Conservation (phyloP, 148 eudicot species). For the Mesembryanthemum crystallinum region DNA sequence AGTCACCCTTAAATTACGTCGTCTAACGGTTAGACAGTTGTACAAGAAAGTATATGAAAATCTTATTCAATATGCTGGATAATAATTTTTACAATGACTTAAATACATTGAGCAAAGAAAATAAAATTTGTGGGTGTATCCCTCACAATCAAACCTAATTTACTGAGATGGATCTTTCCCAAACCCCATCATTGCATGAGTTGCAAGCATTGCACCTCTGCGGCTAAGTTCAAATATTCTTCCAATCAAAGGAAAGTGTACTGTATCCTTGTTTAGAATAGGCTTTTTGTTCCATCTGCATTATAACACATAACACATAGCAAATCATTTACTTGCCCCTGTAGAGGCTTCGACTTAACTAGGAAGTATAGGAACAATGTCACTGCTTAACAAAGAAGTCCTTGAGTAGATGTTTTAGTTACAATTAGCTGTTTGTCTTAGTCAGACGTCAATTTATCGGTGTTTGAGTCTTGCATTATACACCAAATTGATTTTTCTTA, state of each 20-base stretch:
- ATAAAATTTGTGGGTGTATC: not conserved
- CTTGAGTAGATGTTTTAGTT: no score
- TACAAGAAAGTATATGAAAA: no score
- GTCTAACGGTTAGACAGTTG: no score
- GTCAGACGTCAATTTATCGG: no score
- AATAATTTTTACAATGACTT: no score
- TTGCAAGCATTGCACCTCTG: slow-evolving; percentile 70
- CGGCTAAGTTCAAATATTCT: slow-evolving; percentile 47
- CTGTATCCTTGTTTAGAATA: slow-evolving; percentile 53
- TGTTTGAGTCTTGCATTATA: no score
- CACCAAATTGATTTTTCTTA: no score
- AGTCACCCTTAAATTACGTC: no score
- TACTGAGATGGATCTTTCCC: slow-evolving; percentile 63
- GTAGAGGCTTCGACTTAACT: not conserved
- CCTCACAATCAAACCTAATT: not conserved
- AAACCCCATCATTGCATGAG: slow-evolving; percentile 77
- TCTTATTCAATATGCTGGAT: no score
- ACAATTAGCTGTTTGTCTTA: no score
- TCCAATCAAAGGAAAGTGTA: slow-evolving; percentile 50
- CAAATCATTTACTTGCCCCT: not conserved
- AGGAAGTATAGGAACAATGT: not conserved
- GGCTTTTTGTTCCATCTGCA: slow-evolving; percentile 88
- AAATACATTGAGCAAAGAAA: not conserved
- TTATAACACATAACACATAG: not conserved
- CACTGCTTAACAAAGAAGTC: no score